These are phyloP conservation scores for Cyclotella baltica DNA, from an alignment of 108 stramenopile species.

Conservation along the genomic window DNA sequence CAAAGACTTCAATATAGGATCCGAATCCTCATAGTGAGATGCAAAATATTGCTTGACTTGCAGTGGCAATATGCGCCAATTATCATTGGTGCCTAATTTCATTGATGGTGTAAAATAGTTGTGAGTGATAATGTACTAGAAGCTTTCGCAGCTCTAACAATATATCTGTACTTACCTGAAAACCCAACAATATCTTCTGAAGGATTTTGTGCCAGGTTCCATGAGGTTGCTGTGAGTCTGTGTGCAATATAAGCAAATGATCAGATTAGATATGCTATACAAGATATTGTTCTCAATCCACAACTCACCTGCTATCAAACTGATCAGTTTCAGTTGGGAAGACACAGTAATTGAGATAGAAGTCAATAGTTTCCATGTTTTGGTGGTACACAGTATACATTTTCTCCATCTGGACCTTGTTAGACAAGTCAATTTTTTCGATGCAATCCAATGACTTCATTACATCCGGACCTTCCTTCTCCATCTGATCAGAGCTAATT, in stretches of 20 bases:
- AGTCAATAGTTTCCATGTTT: slow-evolving; percentile 52
- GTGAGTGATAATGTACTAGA: no score
- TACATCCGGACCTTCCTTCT: slow-evolving; percentile 11
- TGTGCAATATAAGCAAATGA: no score
- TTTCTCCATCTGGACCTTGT: slow-evolving; percentile 35
- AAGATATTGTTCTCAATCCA: neutral
- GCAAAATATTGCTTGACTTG: slow-evolving; percentile 53
- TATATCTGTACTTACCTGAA: no score
- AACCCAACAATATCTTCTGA: slow-evolving; percentile 41
- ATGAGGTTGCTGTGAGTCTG: slow-evolving; percentile 48
- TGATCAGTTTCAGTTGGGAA: slow-evolving; percentile 57
- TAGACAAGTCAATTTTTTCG: slow-evolving; percentile 55
- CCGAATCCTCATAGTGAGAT: slow-evolving; percentile 3
- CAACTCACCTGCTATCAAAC: slow-evolving; percentile 17
- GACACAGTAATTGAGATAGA: slow-evolving; percentile 55
- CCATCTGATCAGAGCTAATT: slow-evolving; percentile 18
- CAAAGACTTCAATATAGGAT: slow-evolving; percentile 27
- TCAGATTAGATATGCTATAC: no score
- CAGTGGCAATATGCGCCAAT: slow-evolving; percentile 53
- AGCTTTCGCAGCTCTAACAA: no score
- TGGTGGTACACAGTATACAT: slow-evolving; percentile 23
- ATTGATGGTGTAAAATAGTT: no score
- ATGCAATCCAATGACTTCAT: slow-evolving; percentile 27
- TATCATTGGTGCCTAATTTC: slow-evolving; percentile 49
- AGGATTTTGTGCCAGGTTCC: slow-evolving; percentile 56